Base-by-base conservation (phyloP, 257 asterid species). In the Schizonepeta tenuifolia region DNA sequence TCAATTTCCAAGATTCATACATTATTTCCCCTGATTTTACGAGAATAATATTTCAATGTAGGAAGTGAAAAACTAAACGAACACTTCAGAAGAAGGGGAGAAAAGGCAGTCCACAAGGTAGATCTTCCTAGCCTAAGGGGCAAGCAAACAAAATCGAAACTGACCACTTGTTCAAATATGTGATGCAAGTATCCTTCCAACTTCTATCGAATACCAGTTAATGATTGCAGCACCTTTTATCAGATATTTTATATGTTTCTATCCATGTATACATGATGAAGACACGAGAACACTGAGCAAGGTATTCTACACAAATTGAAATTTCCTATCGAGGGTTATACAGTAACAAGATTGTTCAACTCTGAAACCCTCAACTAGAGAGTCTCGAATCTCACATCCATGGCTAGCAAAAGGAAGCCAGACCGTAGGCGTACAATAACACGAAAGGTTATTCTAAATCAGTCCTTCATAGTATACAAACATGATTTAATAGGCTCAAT, bases 381-480 rank as follows among this genome's bases (percentile, higher is more conserved):
- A 66, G 58, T 44, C 33, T 31, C 33, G 33, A 66, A 35, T 55
- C n/a, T 65, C 47, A 24, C 78, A 40, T 26, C 22, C 20, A 51
- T 53, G 44, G 62, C 15, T 50, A 64, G 22, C 17, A 41, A 54
- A 56, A 75, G 5, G 14, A 28, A 35, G 21, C 65, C 53, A 63
- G 65, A 14, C 35, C 7, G 6, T 38, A 8, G 43, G 12, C 43
- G 0, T 44, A 60, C 28, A 51, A 14, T 47, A 70, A 70, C 36
- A 65, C n/a, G 54, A 49, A 20, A 8, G 14, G 31, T 7, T 28
- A 53, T 14, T 53, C 47, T 17, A 28, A 66, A 54, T 44, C 26
- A 50, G 44, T 7, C 51, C 56, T 59, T 59, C 28, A 1, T 15
- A 24, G 63, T 15, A 61, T 35, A 46, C 40, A 65, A 5, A 65